These are phyloP conservation scores for Naganishia cerealis DNA, from an alignment of 1,284 basidiomycete genomes.

Conservation along the genomic window DNA sequence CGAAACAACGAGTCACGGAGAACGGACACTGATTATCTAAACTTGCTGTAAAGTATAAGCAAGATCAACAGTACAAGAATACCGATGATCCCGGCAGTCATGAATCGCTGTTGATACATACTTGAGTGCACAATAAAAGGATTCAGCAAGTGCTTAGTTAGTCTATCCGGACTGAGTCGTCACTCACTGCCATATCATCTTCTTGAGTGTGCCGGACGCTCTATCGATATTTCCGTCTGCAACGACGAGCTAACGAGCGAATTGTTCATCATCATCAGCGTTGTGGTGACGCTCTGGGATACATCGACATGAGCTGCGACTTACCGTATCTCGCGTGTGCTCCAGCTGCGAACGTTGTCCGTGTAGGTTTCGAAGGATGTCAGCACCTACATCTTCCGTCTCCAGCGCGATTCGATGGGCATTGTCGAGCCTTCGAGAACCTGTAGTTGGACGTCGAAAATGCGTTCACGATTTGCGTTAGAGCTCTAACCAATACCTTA, in stretches of 20 bases:
- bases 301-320: constrained; percentile 12
- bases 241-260: constrained; percentile 9
- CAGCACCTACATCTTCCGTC: constrained; percentile 92
- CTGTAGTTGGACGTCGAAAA: constrained; percentile 17
- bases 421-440: constrained; percentile 75
- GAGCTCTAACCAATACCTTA: background rate
- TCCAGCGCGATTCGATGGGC: constrained; percentile 90
- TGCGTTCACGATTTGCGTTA: background rate
- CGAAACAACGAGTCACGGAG: background rate
- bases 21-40: constrained; percentile 34
- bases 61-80: constrained; percentile 54
- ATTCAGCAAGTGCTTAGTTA: background rate
- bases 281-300: background rate
- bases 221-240: constrained; percentile 62
- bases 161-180: too few species aligned
- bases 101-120: constrained; percentile 56
- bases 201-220: constrained; percentile 61
- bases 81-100: constrained; percentile 54
- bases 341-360: constrained; percentile 93
- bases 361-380: constrained; percentile 82
- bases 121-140: constrained; percentile 36
- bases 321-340: constrained; percentile 70
- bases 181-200: constrained; percentile 63
- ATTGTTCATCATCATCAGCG: background rate
- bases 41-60: constrained; percentile 54